A percentile compares a stretch with the other conserved stretches of the same genome.
phyloP scores from a whole-genome alignment of 768 basidiomycete species.

The Russula foetens region DNA sequence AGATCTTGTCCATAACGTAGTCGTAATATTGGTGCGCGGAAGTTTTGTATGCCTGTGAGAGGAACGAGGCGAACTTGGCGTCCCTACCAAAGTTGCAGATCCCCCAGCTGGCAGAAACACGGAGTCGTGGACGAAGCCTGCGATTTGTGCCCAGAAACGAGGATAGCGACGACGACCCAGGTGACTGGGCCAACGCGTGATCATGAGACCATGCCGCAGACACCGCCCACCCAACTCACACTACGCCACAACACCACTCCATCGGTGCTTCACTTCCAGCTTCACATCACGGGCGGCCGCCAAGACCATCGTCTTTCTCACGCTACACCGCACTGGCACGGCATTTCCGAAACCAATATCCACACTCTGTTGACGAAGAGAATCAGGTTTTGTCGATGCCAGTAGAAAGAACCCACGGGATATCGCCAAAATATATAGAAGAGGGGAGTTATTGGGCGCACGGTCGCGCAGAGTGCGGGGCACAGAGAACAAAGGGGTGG shows the following conservation, averaged over 20 bases:
- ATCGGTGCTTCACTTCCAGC: background rate
- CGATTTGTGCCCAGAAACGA: background rate
- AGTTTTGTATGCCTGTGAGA: background rate
- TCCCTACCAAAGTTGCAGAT: conserved; percentile 9
- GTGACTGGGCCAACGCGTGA: too few species aligned
- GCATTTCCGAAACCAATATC: too few species aligned
- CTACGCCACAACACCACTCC: background rate
- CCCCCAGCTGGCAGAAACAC: background rate
- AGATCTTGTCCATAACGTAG: background rate
- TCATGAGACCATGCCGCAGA: too few species aligned
- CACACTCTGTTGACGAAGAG: too few species aligned
- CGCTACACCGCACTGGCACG: too few species aligned
- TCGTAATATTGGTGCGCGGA: conserved; percentile 11
- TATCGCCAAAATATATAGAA: too few species aligned
- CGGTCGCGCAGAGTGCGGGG: too few species aligned
- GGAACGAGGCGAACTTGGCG: conserved; percentile 3
- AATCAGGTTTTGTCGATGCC: background rate
- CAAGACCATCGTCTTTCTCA: background rate
- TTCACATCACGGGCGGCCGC: background rate
- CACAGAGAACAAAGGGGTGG: too few species aligned
- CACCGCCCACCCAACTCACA: too few species aligned
- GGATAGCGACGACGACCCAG: too few species aligned
- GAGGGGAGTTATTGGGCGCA: too few species aligned
- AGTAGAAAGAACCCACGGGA: too few species aligned
- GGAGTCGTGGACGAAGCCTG: conserved; percentile 19